Base-by-base conservation (phyloP, 176 grass and related monocot species). In the Zoysia pacifica region DNA sequence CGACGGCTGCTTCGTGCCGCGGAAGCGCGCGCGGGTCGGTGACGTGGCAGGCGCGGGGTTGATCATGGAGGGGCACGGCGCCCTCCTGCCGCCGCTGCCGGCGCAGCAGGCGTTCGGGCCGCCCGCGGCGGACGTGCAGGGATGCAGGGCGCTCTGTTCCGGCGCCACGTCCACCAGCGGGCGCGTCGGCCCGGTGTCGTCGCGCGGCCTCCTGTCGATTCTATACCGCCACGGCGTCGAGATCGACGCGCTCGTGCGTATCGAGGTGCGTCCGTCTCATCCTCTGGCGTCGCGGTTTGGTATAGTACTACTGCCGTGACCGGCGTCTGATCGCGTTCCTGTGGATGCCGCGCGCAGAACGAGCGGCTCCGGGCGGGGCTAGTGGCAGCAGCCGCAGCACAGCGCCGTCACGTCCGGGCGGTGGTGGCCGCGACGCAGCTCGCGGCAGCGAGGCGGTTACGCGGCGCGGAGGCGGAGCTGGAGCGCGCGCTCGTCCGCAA, bases 181-280 rank as follows among this genome's bases (percentile, higher is more conserved):
- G 1, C 87, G 84, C 3, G 11, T 2, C 4, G 43, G 65, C 2
- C 48, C 79, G 12, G 47, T 50, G n/a, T 56, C 63, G n/a, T 63
- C 83, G 3, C 78, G 70, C 2, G 87, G 84, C 11, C 82, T 92
- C 15, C 48, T 90, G 2, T 88, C 85, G 6, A 70, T 84, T 65
- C 79, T 96, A 35, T 80, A 86, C 75, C 87, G 83, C 28, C 88
- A 91, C 54, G 80, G 70, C 75, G 59, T 88, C 43, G 90, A 92
- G 85, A 66, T 88, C 4, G 93, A 96, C 80, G 82, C 84, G 56
- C 85, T 96, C 77, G 5, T 96, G 44, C 87, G 93, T 49, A 36
- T 88, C 59, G 78, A 96, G 89, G 93, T 95, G 73, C 52, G 41
- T 49, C 10, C 3, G 12, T 60, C 4, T 42, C 54, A 5, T 58